Evolutionary conservation across 139 green algal genomes (phyloP).

Genomic region (Chlorella sp.): DNA sequence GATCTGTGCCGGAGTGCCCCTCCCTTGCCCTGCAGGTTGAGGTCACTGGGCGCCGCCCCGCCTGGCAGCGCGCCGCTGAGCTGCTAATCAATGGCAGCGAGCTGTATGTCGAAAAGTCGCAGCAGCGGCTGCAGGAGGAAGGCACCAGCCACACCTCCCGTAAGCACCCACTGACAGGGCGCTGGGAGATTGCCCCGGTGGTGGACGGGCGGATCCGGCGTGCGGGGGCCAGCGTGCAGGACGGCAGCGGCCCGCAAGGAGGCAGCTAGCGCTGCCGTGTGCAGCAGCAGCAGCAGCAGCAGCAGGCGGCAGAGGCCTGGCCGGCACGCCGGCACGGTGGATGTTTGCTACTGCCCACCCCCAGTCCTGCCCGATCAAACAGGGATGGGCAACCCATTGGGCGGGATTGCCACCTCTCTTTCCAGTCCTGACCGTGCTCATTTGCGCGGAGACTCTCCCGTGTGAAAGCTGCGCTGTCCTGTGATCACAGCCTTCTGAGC

Average conservation of each 20-base stretch:
- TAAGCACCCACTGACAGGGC: slow-evolving; percentile 9
- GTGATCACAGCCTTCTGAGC: no score
- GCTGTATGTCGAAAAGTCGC: not conserved
- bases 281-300: not conserved
- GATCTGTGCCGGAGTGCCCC: no score
- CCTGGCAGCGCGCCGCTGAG: slow-evolving; percentile 11
- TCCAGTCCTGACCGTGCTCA: no score
- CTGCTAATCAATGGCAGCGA: not conserved
- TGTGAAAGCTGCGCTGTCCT: no score
- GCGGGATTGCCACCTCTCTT: no score
- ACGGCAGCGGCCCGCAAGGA: not conserved
- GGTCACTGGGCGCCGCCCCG: slow-evolving; percentile 2
- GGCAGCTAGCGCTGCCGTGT: not conserved
- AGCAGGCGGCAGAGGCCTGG: no score
- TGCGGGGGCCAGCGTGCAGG: not conserved
- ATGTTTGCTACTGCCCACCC: no score
- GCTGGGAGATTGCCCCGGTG: slow-evolving; percentile 9
- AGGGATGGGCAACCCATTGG: no score
- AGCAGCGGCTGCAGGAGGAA: not conserved
- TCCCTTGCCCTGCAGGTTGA: not conserved
- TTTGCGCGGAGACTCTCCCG: no score
- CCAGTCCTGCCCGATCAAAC: no score
- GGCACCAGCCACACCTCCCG: slow-evolving; percentile 1
- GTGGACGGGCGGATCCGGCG: slow-evolving; percentile 7
- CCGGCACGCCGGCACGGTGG: no score